Evolutionary conservation across 148 eudicot genomes (phyloP), one percentile per base, ranked within the genome.

Genomic region (Cornus controversa): DNA sequence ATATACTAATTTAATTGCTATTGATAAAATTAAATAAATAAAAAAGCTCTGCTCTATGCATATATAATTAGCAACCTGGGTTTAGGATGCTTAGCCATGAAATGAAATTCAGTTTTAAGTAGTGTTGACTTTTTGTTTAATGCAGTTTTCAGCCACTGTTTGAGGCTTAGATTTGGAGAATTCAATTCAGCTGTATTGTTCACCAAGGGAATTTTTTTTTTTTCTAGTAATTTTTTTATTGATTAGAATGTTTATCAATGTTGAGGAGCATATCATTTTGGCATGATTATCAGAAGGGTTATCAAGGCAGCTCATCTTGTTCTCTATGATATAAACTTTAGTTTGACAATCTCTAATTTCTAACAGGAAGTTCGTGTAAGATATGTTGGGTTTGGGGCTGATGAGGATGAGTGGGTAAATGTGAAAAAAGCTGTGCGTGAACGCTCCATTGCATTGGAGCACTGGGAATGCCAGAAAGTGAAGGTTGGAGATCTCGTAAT

Each of bases 341-440:
- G 57, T 50, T 50, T 50, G 57, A 50, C 57, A 50, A 50, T 11
- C 3, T 11, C 4, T 50, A 13, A 31, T 82, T 70, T 81, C 37
- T 78, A 83, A 69, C 91, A 96, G 99, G 98, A 93, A 87, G 95
- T 91, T 82, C 88, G 10, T 74, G 98, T 96, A 42, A 90, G 99
- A 88, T 96, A 75, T 86, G 84, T 81, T 7, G 98, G 98, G 63
- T 96, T 91, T 85, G 93, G 92, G 25, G 67, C 92, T 5, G 97
- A 91, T 74, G 95, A 93, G 24, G 99, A 96, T 72, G 99, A 93
- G 83, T 96, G 99, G 99, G 89, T 96, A 16, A 89, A 86, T 71
- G 92, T 88, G 34, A 88, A 78, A 80, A 85, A 81, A 15, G 79
- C 81, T 34, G 87, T 90, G 26, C 92, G 99, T 13, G 93, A 89